Evolutionary conservation across 2,329 filamentous ascomycete species (phyloP), one percentile per base, ranked within the genome.

Genomic region (Aaosphaeria arxii): DNA sequence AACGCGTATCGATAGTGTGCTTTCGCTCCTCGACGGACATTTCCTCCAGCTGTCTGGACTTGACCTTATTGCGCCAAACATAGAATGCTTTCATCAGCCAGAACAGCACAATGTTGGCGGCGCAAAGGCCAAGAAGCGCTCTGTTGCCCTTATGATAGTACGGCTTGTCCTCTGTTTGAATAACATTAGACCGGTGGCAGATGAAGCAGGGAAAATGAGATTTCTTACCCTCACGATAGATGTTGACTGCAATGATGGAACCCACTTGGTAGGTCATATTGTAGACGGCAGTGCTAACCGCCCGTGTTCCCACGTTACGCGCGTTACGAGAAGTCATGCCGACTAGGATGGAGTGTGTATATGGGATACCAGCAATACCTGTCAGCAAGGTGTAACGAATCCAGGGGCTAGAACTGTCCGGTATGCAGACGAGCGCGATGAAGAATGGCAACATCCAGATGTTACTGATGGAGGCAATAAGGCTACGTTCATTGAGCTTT

Each of bases 381-480:
- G 73, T 77, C 7, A 77, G 67, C 0, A 81, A 56, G 0, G 70
- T 72, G 51, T 76, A 82, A 0, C 75, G 78, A 0, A 70, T 71
- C 79, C 79, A 81, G 4, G 64, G 57, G 44, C 76, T 67, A 4
- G 58, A 66, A 1, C 71, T 52, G 5, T 71, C 71, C 1, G 71
- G 69, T 76, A 74, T 79, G 51, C 48, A 74, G 56, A 59, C 64
- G 2, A 83, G 64, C 0, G 75, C 73, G 35, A 83, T 64, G 39
- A 86, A 54, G 44, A 80, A 79, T 0, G 82, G 81, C 2, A 86
- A 62, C 1, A 74, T 70, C 83, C 83, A 86, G 9, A 86, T 54
- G 48, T 84, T 68, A 38, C 75, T 78, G 3, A 76, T 79, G 70
- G 11, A 74, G 66, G 11, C 39, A 28, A 79, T 67, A 1, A 81